These are phyloP conservation scores for Starmerella scarabaei DNA, from an alignment of 805 yeast species.

Conservation along the genomic window DNA sequence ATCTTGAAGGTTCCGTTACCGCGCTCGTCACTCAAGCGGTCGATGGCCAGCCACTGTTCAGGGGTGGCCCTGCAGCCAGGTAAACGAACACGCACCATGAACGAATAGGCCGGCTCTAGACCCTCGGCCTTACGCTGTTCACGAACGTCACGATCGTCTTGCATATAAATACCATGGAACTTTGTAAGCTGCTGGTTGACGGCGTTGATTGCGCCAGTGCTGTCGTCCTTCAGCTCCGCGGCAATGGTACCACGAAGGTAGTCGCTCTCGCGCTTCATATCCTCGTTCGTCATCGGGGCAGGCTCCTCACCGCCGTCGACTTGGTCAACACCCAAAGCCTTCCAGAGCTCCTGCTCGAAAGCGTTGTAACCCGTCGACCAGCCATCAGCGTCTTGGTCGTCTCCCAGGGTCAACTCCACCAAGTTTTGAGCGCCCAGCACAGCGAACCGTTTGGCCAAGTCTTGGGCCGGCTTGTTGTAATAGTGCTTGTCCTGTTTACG, in stretches of 20 bases:
- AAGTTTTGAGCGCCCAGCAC: conserved; percentile 64
- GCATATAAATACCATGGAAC: conserved; percentile 97
- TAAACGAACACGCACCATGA: conserved; percentile 89
- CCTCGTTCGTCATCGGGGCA: conserved; percentile 88
- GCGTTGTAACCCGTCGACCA: conserved; percentile 76
- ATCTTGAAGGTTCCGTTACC: conserved; percentile 91
- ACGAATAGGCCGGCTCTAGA: conserved; percentile 88
- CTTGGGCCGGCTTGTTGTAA: conserved; percentile 82
- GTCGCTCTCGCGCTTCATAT: conserved; percentile 77
- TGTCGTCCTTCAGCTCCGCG: conserved; percentile 64
- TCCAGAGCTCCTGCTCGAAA: conserved; percentile 83
- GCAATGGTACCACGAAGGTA: conserved; percentile 86
- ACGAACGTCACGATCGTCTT: conserved; percentile 92
- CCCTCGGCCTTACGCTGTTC: conserved; percentile 89
- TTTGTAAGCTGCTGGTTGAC: conserved; percentile 88
- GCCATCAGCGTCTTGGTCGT: conserved; percentile 96
- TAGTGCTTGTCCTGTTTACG: conserved; percentile 88
- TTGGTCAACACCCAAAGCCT: conserved; percentile 72
- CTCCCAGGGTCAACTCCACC: conserved; percentile 75
- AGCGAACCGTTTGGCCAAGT: conserved; percentile 49
- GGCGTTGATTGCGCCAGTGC: conserved; percentile 86
- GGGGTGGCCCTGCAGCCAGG: conserved; percentile 90
- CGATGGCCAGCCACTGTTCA: conserved; percentile 75
- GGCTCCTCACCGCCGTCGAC: conserved; percentile 79
- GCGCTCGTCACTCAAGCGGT: conserved; percentile 59